Percentiles rank a stretch among this genome's conserved stretches.
Conservation (phyloP, 2,329 filamentous ascomycete genomes). For the Sporothrix pseudoabietina region DNA sequence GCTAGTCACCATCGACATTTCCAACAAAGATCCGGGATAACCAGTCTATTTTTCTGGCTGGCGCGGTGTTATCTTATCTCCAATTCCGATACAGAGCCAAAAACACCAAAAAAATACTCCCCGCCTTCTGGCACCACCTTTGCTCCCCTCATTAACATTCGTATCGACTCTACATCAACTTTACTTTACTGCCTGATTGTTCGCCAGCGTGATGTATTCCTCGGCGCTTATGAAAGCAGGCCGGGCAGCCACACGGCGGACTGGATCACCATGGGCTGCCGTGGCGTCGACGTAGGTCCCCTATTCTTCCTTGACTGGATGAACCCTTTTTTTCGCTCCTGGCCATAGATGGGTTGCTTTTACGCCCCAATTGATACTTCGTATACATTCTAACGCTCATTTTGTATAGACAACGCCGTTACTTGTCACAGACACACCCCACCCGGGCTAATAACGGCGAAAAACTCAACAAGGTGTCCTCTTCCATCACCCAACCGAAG, state of each 20-base stretch:
- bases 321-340: background rate
- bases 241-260: conserved; percentile 21
- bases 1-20: background rate
- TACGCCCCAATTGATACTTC: no score
- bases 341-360: background rate
- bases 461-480: conserved; percentile 80
- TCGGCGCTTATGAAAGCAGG: conserved; percentile 22
- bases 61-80: conserved; percentile 20
- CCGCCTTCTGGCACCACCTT: background rate
- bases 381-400: background rate
- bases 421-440: conserved; percentile 54
- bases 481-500: conserved; percentile 90
- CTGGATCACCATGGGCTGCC: background rate
- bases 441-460: conserved; percentile 50
- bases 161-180: background rate
- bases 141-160: background rate
- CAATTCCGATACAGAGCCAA: background rate
- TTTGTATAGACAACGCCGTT: conserved; percentile 45
- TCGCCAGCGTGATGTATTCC: conserved; percentile 26
- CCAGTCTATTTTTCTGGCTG: background rate
- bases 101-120: background rate
- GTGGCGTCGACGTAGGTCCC: conserved; percentile 23
- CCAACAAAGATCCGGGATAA: background rate
- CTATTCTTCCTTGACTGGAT: background rate
- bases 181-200: background rate